Base-by-base conservation (phyloP, 805 yeast genomes). In the Nakazawaea anatomiae region DNA sequence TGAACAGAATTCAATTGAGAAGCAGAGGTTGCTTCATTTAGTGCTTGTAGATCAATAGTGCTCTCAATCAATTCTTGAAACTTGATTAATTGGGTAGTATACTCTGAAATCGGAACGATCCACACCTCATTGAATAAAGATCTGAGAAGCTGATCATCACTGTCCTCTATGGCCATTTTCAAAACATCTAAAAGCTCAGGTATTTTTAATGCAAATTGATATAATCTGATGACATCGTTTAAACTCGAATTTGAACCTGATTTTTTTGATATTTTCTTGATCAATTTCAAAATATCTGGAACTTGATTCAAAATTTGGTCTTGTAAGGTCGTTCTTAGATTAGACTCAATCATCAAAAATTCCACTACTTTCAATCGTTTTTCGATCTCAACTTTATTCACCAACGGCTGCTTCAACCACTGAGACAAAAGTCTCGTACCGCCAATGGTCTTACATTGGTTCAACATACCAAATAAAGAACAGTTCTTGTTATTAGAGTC, bases 341-440 rank as follows among this genome's bases (percentile, higher is more conserved):
- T 80, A 5, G 89, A 68, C 58, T 90, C 87, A 34, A 84, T 78
- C n/a, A 87, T 73, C 56, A 94, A 68, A 52, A 78, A 75, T 30
- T 81, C 85, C n/a, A 92, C 96, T 46, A 94, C 69, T 6, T 71
- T 65, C 56, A 88, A 97, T 47, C 99, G 76, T 42, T 81, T 73
- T 39, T 69, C 65, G 39, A 94, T 90, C 47, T 74, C 80, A 0
- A 58, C 61, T 9, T 76, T 61, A 56, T 82, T 81, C 48, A 96
- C 83, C 46, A 94, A 74, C 0, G 99, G 99, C 67, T 94, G 99
- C 62, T 92, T 94, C 54, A 94, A 74, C 99, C 99, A 94, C 61
- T 89, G 96, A 12, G 94, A 83, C 29, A 94, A 75, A 47, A 91
- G 68, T 56, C 98, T 76, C 1, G 92, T 73, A 6, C 99, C 99